Base-by-base conservation (phyloP, 116 monocot genomes). In the Trichopus zeylanicus region DNA sequence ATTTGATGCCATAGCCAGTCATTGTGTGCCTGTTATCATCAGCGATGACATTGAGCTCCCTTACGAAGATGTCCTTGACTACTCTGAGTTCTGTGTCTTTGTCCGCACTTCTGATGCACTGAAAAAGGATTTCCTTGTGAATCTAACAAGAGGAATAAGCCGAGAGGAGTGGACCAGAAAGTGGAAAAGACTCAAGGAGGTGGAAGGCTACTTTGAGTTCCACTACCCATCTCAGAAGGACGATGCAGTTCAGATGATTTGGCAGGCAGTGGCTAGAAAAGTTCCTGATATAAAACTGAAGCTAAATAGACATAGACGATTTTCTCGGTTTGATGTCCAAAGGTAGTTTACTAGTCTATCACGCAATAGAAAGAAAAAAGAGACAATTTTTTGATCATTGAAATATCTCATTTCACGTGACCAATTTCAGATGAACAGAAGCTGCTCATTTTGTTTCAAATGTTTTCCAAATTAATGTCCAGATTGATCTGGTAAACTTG, bases 11-110 rank as follows among this genome's bases (percentile, higher is more conserved):
- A 70, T 76, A 35, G 77, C 62, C 13, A 71, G 77, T 31, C 77
- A 71, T 51, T 77, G 71, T 22, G 46, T 77, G 12, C 77, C 77
- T 20, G 67, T 69, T 42, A 66, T 79, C 53, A 61, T 74, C 66
- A 69, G 69, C 3, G 66, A 79, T 56, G 65, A 73, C 1, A 74
- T 79, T 37, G 73, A 63, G 24, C 79, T 79, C 29, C 79, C 74
- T 3, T 79, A 66, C n/a, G 73, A 79, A 31, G 79, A 69, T 10
- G 48, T 66, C 18, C 63, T 79, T 10, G 73, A 79, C 62, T 79
- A 79, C 46, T 66, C 65, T n/a, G 30, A 73, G 56, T 73, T 79
- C 56, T 64, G 73, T n/a, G 26, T 79, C 49, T 74, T 73, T 54
- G 69, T 79, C 0, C 64, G 69, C 25, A 42, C 69, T 35, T 64